These are phyloP conservation scores for Saturnispora quitensis DNA, from an alignment of 805 yeast species.

Conservation along the genomic window DNA sequence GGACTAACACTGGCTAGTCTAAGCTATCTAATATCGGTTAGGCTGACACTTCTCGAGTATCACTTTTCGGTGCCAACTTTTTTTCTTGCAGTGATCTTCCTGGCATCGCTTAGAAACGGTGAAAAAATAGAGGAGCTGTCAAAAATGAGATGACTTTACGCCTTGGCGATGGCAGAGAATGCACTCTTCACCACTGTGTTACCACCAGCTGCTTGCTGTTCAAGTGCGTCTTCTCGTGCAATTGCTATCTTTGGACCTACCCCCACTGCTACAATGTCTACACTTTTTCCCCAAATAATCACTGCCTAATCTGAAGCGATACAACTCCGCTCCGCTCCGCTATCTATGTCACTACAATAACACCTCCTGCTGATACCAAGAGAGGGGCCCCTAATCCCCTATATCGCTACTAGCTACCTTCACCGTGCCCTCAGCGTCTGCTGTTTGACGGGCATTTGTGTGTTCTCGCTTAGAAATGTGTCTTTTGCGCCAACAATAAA, in stretches of 20 bases:
- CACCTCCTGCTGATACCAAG: not conserved
- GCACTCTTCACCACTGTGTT: too few relatives aligned
- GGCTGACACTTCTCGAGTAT: not conserved
- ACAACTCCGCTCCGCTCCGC: not conserved
- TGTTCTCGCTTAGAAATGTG: not conserved
- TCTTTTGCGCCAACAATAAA: not conserved
- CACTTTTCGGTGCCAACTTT: too few relatives aligned
- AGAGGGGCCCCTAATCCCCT: not conserved
- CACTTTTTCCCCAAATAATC: not conserved
- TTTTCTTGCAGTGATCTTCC: too few relatives aligned
- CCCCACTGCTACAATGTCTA: not conserved
- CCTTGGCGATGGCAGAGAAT: not conserved
- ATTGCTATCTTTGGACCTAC: not conserved
- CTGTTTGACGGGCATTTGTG: not conserved
- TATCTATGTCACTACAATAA: not conserved
- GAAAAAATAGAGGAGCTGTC: not conserved
- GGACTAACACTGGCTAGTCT: not conserved
- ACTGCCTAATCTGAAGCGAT: not conserved
- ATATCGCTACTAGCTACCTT: not conserved
- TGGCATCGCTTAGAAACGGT: not conserved
- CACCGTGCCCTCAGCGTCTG: not conserved
- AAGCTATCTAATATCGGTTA: not conserved
- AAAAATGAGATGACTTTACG: not conserved
- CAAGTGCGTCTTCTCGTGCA: too few relatives aligned
- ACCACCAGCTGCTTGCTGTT: too few relatives aligned